Percentiles rank a stretch among this genome's conserved stretches.
Conservation (phyloP, 1,284 basidiomycete genomes). For the Kalmanozyma brasiliensis region DNA sequence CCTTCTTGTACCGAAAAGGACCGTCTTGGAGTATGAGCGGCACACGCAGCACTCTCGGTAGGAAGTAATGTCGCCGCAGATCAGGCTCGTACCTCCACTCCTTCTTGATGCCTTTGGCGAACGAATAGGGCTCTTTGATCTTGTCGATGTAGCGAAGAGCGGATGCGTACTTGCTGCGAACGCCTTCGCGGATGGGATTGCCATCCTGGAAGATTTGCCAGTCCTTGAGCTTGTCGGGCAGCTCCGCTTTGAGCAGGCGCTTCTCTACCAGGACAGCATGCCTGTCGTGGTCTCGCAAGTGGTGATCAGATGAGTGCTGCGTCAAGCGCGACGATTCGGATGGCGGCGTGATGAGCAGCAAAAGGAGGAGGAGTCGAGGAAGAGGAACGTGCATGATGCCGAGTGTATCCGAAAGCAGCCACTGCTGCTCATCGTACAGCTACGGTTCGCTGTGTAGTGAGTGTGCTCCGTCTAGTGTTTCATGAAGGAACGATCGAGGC, state of each 20-base stretch:
- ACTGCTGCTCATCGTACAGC: no score
- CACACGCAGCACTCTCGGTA: conserved; percentile 31
- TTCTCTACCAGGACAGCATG: neutral
- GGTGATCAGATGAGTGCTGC: neutral
- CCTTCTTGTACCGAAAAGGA: conserved; percentile 15
- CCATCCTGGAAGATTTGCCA: conserved; percentile 35
- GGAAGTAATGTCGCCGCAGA: conserved; percentile 33
- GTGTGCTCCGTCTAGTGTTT: no score
- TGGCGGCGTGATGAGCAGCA: neutral
- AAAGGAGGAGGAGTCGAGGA: neutral
- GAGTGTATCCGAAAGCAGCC: no score
- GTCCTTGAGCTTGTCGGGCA: conserved; percentile 14
- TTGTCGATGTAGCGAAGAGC: conserved; percentile 14
- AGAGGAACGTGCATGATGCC: no score
- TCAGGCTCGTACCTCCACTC: conserved; percentile 36
- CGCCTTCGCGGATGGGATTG: conserved; percentile 12
- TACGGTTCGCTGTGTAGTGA: no score
- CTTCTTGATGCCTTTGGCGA: conserved; percentile 12
- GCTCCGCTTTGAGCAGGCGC: conserved; percentile 12
- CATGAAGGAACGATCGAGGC: no score
- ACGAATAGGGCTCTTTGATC: conserved; percentile 11
- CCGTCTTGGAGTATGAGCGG: conserved; percentile 25
- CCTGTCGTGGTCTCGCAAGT: neutral
- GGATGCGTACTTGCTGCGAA: conserved; percentile 21
- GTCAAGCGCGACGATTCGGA: no score